phyloP scores from a whole-genome alignment of 257 asterid species.

The Cinchona pubescens region DNA sequence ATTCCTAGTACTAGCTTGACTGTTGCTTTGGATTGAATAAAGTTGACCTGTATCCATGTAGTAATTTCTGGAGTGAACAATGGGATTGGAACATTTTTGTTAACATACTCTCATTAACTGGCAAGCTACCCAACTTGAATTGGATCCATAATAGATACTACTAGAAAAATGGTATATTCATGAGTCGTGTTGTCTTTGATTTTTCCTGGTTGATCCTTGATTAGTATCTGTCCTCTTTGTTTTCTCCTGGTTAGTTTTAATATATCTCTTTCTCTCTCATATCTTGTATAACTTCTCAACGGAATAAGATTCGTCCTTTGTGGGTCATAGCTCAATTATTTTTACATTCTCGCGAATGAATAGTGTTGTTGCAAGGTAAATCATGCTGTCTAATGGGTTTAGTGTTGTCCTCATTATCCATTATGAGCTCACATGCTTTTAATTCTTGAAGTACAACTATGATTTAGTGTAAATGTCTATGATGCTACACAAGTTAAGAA shows the following conservation, averaged over 20 bases:
- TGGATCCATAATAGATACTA: constrained; percentile 89
- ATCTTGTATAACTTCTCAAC: constrained; percentile 33
- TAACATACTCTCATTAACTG: not conserved
- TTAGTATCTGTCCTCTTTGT: not conserved
- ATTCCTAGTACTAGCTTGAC: not conserved
- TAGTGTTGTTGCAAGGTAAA: constrained; percentile 94
- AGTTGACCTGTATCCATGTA: not conserved
- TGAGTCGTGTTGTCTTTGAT: not conserved
- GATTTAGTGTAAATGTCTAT: constrained; percentile 71
- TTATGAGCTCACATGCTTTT: constrained; percentile 8
- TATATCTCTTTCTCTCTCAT: too few species aligned
- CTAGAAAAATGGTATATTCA: constrained; percentile 91
- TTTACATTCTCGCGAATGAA: constrained; percentile 89
- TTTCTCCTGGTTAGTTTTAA: not conserved
- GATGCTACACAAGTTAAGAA: constrained; percentile 96
- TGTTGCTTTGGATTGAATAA: not conserved
- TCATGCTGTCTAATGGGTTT: not conserved
- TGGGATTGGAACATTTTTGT: not conserved
- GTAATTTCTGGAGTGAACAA: not conserved
- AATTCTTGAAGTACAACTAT: constrained; percentile 47
- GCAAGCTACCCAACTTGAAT: constrained; percentile 56
- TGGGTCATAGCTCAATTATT: constrained; percentile 99
- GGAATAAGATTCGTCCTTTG: constrained; percentile 65
- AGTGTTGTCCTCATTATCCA: not conserved
- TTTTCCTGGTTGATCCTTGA: not conserved